Evolutionary conservation across 306 rosid species (phyloP), one percentile per base, ranked within the genome.

Genomic region (Cicer arietinum): DNA sequence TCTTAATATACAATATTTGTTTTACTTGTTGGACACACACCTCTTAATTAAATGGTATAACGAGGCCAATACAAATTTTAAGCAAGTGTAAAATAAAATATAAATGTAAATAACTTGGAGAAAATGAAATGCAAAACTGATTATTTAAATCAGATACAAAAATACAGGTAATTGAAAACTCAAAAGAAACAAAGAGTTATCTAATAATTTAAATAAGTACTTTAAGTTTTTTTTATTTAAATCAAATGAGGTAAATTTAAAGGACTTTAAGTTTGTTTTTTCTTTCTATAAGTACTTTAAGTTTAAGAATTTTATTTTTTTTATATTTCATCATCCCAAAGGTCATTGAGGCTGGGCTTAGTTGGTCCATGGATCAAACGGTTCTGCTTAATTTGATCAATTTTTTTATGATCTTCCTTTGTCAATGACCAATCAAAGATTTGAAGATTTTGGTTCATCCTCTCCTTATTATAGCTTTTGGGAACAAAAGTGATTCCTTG

Each of bases 401-500:
- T 84, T 74, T 74, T 82, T 11, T 77, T 43, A 25, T 74, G 47
- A 54, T 84, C 88, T 2, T 67, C 73, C 42, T 81, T 63, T 6
- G 79, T 47, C 6, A 85, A 79, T 11, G 72, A 71, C 87, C 88
- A 86, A 13, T 84, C 88, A 79, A 85, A 88, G 43, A 86, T 83
- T 45, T 78, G 76, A 4, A 84, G 7, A 56, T 88, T 86, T 69
- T 88, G 74, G 48, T 82, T 82, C 82, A 88, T 35, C 35, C 90
- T 84, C 63, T 82, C 82, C 13, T 75, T 86, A 46, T 86, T 86
- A 75, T 77, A 82, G 72, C 92, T 89, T 83, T 89, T 85, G 0
- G 83, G 80, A 22, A 81, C 87, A 8, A 81, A 45, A 1, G 85
- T 83, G 8, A 30, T 30, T 30, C 37, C 37, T 30, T 30, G 37